A percentile compares a stretch with the other conserved stretches of the same genome.
Evolutionary conservation across 2,329 filamentous ascomycete species (phyloP).

Genomic region (Paramyrothecium roridum): DNA sequence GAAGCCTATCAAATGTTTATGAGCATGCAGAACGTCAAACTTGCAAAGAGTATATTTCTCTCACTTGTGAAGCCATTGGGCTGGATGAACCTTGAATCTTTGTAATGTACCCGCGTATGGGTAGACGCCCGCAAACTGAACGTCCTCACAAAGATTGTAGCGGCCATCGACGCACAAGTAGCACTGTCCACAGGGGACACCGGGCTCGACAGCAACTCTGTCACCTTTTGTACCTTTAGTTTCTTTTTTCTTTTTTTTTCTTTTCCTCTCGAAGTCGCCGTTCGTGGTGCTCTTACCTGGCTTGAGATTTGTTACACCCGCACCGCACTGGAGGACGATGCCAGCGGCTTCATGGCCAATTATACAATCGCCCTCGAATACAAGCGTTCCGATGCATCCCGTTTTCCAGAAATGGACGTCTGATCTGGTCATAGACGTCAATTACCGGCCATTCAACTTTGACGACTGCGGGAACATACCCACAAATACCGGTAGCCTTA

Average conservation of each 20-base stretch:
- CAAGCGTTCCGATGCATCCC: slow-evolving; percentile 60
- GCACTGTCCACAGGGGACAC: slow-evolving; percentile 60
- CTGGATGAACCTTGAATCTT: slow-evolving; percentile 59
- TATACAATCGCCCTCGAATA: slow-evolving; percentile 61
- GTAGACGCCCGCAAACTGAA: slow-evolving; percentile 59
- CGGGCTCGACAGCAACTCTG: slow-evolving; percentile 64
- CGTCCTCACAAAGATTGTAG: slow-evolving; percentile 62
- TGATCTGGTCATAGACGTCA: slow-evolving; percentile 35
- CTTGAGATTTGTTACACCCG: slow-evolving; percentile 38
- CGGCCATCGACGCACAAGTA: slow-evolving; percentile 57
- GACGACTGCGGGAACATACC: slow-evolving; percentile 31
- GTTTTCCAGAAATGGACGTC: slow-evolving; percentile 68
- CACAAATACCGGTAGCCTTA: slow-evolving; percentile 62
- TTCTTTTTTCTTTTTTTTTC: slow-evolving; percentile 3
- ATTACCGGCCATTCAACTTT: slow-evolving; percentile 1
- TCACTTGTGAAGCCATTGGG: slow-evolving; percentile 54
- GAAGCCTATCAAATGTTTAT: slow-evolving; percentile 31
- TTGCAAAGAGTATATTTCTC: background rate
- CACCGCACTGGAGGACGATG: slow-evolving; percentile 53
- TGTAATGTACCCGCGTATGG: slow-evolving; percentile 60
- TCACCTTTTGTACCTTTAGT: slow-evolving; percentile 40
- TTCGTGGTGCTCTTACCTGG: slow-evolving; percentile 35
- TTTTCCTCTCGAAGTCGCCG: too few species aligned
- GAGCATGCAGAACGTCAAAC: background rate
- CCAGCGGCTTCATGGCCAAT: slow-evolving; percentile 65